A percentile compares a stretch with the other conserved stretches of the same genome.
Conservation (phyloP, 257 asterid genomes). For the Ajuga chamaepitys region DNA sequence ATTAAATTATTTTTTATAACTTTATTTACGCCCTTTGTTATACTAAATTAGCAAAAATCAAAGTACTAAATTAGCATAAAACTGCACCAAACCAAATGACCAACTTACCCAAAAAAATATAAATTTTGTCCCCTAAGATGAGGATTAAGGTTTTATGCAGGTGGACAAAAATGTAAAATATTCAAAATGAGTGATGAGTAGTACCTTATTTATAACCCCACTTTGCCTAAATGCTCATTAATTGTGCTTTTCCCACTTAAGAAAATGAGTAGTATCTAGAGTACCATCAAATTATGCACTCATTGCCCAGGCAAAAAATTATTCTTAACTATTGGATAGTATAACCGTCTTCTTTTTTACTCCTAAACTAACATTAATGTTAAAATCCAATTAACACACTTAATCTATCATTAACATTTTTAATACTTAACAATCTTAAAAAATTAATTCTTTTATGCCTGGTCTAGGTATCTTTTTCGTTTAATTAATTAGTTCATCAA, state of each 20-base stretch:
- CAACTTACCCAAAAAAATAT: not conserved
- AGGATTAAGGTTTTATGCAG: conserved; percentile 20
- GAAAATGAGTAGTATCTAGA: not conserved
- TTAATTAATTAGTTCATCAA: too few species aligned
- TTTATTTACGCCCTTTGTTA: conserved; percentile 7
- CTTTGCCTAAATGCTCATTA: conserved; percentile 9
- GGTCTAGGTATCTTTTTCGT: too few species aligned
- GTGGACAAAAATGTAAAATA: not conserved
- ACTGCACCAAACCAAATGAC: conserved; percentile 1
- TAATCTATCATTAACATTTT: too few species aligned
- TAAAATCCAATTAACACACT: too few species aligned
- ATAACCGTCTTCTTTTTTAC: too few species aligned
- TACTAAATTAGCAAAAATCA: not conserved
- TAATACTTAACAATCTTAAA: too few species aligned
- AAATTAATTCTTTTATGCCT: too few species aligned
- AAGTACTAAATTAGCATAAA: not conserved
- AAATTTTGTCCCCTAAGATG: conserved; percentile 11
- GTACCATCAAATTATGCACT: not conserved
- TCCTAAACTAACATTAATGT: too few species aligned
- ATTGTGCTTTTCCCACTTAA: not conserved
- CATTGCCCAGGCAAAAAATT: too few species aligned
- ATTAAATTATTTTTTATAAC: too few species aligned
- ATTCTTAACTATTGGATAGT: too few species aligned
- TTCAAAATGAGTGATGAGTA: conserved; percentile 2
- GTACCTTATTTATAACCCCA: conserved; percentile 11